phyloP scores from a whole-genome alignment of 495 filamentous ascomycete species.

The Hypomontagnella submonticulosa region DNA sequence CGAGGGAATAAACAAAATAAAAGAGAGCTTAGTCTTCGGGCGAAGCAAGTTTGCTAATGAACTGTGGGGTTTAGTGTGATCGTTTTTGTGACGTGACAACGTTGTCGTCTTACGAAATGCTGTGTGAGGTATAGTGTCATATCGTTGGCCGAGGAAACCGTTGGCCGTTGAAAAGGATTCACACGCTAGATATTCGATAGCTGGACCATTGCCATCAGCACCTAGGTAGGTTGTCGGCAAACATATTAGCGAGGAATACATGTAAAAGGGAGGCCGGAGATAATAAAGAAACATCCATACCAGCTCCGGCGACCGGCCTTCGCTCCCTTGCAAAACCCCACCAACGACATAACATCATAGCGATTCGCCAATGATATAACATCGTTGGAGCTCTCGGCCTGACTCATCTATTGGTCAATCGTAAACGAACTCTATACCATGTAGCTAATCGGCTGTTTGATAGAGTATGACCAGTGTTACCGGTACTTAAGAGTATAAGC shows the following conservation, averaged over 20 bases:
- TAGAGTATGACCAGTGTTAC: neutral
- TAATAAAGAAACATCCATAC: neutral
- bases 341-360: conserved; percentile 20
- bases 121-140: no score
- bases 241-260: no score
- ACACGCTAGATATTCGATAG: no score
- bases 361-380: conserved; percentile 20
- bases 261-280: no score
- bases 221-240: no score
- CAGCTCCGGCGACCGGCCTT: conserved; percentile 32
- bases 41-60: neutral
- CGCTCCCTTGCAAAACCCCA: conserved; percentile 14
- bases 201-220: no score
- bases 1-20: conserved; percentile 29
- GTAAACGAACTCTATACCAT: conserved; percentile 10
- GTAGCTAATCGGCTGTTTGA: neutral
- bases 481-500: neutral
- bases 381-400: conserved; percentile 22
- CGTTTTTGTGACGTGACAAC: no score
- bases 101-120: no score
- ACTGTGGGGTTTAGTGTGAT: neutral
- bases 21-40: conserved; percentile 1
- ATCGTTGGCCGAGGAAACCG: no score
- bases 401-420: conserved; percentile 33
- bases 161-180: no score